phyloP scores from a whole-genome alignment of 1,284 basidiomycete species.

The Cutaneotrichosporon cutaneum region DNA sequence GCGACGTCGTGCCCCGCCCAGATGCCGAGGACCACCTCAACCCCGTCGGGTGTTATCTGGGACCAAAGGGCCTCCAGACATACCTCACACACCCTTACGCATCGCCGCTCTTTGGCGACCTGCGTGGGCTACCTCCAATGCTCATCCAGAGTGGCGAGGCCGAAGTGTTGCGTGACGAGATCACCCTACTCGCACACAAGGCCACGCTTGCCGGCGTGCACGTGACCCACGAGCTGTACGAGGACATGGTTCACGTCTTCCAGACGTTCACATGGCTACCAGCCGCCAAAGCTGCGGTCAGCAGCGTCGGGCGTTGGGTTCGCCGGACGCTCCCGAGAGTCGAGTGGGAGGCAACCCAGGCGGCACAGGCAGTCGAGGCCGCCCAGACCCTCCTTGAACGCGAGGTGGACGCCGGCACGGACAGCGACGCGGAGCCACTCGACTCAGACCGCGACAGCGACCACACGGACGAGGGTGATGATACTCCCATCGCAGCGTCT shows the following conservation, averaged over 20 bases:
- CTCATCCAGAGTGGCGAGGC: conserved; percentile 92
- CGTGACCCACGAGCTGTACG: conserved; percentile 87
- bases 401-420: conserved; percentile 2
- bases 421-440: conserved; percentile 6
- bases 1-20: conserved; percentile 75
- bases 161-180: conserved; percentile 90
- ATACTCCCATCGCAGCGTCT: conserved; percentile 10
- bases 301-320: conserved; percentile 60
- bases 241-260: conserved; percentile 90
- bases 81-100: conserved; percentile 96
- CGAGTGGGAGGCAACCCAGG: conserved; percentile 33
- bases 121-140: conserved; percentile 81
- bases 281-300: conserved; percentile 68
- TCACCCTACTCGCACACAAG: conserved; percentile 90
- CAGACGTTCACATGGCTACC: conserved; percentile 82
- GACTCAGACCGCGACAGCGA: conserved; percentile 3
- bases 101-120: conserved; percentile 91
- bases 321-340: conserved; percentile 67
- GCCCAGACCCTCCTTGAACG: not conserved
- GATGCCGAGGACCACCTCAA: conserved; percentile 81
- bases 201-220: conserved; percentile 82
- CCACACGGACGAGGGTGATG: conserved; percentile 7
- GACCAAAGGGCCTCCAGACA: conserved; percentile 69
- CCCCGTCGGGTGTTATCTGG: conserved; percentile 88
- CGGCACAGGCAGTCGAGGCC: conserved; percentile 7